Base-by-base conservation (phyloP, 106 monocot species). In the Narthecium ossifragum region DNA sequence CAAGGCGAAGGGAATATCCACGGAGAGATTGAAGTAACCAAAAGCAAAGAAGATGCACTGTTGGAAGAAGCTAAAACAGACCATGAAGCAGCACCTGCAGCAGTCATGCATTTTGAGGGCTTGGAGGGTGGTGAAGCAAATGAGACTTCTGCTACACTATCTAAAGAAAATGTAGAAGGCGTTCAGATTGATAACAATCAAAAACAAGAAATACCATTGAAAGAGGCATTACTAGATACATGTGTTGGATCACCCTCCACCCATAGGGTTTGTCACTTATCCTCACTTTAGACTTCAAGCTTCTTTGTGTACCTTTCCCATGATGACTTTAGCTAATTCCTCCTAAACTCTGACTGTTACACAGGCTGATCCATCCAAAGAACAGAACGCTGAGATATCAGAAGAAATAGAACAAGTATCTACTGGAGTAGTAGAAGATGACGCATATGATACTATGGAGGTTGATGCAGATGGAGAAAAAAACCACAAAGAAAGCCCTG, bases 291-390 rank as follows among this genome's bases (percentile, higher is more conserved):
- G n/a, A n/a, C n/a, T n/a, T n/a, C n/a, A n/a, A n/a, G n/a, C n/a
- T n/a, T n/a, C n/a, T n/a, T n/a, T n/a, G n/a, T 43, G 39, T 18
- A 13, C 26, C 1, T 59, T 59, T 59, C n/a, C 38, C 27, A 25
- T 12, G 2, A 21, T 15, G 39, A 13, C 11, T 21, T 47, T 26
- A 10, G 20, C 29, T 46, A 8, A 17, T 8, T 61, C 0, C 4
- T 0, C 8, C 4, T 26, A 21, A 27, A 6, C 0, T 30, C 20
- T 47, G 46, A n/a, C 2, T 46, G 43, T n/a, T 45, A 60, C 8
- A 25, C 46, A 61, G 61, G 61, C 9, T 61, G 17, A 29, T 31
- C 46, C n/a, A 2, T 43, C 46, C 29, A 28, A 63, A 33, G 50
- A 32, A 22, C 31, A 34, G 12, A 34, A 21, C 21, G 9, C 2